These are phyloP conservation scores for Penicillium coprophilum DNA, from an alignment of 495 filamentous ascomycete species.

Conservation along the genomic window DNA sequence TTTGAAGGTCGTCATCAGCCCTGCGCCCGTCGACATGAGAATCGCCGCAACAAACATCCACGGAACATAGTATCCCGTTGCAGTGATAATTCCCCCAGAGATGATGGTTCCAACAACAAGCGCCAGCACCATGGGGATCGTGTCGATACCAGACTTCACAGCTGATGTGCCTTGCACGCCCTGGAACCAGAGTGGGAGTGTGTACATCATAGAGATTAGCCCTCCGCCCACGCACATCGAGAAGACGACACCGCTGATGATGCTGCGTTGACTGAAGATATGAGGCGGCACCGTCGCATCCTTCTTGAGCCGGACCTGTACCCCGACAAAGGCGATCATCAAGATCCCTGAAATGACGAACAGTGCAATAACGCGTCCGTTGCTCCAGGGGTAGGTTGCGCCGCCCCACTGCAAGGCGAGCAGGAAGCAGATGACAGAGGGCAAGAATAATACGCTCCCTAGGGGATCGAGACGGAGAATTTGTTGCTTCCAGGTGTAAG, in stretches of 20 bases:
- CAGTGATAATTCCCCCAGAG: conserved; percentile 53
- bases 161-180: conserved; percentile 45
- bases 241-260: conserved; percentile 46
- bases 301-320: conserved; percentile 47
- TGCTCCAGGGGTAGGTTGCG: conserved; percentile 53
- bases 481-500: conserved; percentile 29
- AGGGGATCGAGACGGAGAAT: conserved; percentile 49
- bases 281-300: conserved; percentile 55
- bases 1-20: conserved; percentile 61
- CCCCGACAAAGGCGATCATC: conserved; percentile 40
- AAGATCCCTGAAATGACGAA: conserved; percentile 49
- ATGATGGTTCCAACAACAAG: conserved; percentile 44
- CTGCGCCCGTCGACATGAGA: conserved; percentile 59
- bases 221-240: conserved; percentile 25
- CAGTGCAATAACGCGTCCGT: conserved; percentile 52
- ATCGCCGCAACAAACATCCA: conserved; percentile 53
- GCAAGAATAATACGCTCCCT: conserved; percentile 51
- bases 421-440: conserved; percentile 52
- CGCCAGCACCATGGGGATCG: conserved; percentile 45
- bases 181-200: conserved; percentile 77
- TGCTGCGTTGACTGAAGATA: conserved; percentile 56
- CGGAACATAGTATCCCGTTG: conserved; percentile 66
- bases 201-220: conserved; percentile 53
- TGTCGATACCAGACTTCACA: conserved; percentile 37
- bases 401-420: conserved; percentile 64